phyloP scores from a whole-genome alignment of 2,329 filamentous ascomycete genomes.

The Aspergillus viridinutans region DNA sequence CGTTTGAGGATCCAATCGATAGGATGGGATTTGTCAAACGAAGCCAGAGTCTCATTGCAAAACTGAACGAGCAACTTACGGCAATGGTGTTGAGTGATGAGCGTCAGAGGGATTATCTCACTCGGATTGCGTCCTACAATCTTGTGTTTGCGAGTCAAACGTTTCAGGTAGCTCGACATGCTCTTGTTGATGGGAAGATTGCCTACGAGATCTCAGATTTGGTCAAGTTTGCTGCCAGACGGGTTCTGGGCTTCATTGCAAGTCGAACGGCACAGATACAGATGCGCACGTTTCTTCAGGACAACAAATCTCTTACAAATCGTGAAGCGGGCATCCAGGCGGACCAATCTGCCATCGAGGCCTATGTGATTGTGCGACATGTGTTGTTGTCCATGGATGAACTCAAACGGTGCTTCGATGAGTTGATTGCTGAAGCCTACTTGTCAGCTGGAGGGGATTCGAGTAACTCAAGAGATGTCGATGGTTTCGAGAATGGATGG shows the following conservation, averaged over 20 bases:
- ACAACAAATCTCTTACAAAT: constrained; percentile 36
- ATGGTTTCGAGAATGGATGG: constrained; percentile 36
- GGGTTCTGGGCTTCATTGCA: constrained; percentile 34
- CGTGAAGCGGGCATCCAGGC: constrained; percentile 49
- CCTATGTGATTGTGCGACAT: constrained; percentile 46
- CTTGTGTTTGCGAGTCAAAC: constrained; percentile 38
- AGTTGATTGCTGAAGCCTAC: constrained; percentile 36
- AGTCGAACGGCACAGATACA: constrained; percentile 29
- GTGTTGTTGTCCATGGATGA: constrained; percentile 31
- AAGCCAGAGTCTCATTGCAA: constrained; percentile 30
- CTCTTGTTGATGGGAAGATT: constrained; percentile 22
- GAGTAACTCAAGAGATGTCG: constrained; percentile 33
- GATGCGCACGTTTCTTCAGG: constrained; percentile 44
- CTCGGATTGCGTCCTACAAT: constrained; percentile 28
- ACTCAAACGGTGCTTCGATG: constrained; percentile 40
- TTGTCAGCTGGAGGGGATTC: constrained; percentile 32
- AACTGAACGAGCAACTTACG: constrained; percentile 35
- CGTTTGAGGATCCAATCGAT: constrained; percentile 54
- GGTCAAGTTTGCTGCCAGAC: constrained; percentile 31
- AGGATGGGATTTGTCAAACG: constrained; percentile 44
- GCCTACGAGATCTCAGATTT: constrained; percentile 24
- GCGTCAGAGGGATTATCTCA: constrained; percentile 14
- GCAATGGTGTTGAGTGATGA: constrained; percentile 12
- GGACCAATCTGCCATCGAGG: constrained; percentile 41
- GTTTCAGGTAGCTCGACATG: constrained; percentile 34